Evolutionary conservation across 768 basidiomycete species (phyloP), one percentile per base, ranked within the genome.

Genomic region (Paxillus involutus): DNA sequence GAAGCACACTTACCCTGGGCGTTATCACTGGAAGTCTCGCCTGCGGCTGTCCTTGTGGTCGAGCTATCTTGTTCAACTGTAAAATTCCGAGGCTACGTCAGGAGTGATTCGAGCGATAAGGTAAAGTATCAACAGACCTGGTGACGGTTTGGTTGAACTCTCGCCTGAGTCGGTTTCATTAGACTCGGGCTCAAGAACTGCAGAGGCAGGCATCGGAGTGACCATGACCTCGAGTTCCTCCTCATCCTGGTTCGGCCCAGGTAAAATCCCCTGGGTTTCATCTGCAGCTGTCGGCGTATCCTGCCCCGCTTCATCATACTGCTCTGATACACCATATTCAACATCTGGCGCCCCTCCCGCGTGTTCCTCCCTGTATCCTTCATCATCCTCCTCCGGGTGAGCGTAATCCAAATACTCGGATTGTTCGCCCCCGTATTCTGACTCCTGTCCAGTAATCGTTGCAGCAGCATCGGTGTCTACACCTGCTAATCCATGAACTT

Each of bases 381-480:
- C 71, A 24, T 73, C 70, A 51, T 72, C 70, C 21, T 75, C 76
- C 46, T 67, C 71, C 3, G 59, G 52, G 26, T 73, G 68, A 44
- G 59, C 62, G 41, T 68, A 63, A 32, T 74, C 71, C 17, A 65
- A 40, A 44, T 73, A 72, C 49, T 71, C 72, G 6, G 66, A 60
- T 11, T 67, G 70, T 40, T 75, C 72, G 43, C 61, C 73, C 14
- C 60, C 67, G 8, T 58, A 65, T 36, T 63, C 58, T 14, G 47
- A 49, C 19, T 32, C 55, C 1, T 51, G 65, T 9, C 41, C 55
- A 3, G 48, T 46, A 35, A 52, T 44, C 7, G 55, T 51, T 12
- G 50, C 44, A 6, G 50, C n/a, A 19, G 55, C 47, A 13, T 67
- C 63, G 2, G 61, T 66, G 53, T 70, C 72, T 47, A 60, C 57